Conservation (phyloP, 1,139 yeast species). For the Nakaseomyces bracarensis region DNA sequence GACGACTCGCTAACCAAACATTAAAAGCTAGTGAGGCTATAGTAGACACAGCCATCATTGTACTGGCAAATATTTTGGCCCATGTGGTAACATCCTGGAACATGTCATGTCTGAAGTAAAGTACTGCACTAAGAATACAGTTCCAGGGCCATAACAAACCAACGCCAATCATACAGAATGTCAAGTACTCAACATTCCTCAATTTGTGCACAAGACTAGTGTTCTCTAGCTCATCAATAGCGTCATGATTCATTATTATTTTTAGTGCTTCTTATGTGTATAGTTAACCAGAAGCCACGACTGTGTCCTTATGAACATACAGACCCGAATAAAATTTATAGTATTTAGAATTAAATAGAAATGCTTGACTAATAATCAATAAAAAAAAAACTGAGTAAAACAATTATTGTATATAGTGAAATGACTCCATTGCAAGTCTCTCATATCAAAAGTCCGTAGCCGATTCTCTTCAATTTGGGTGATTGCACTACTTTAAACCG, state of each 20-base stretch:
- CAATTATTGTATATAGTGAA: too few species aligned
- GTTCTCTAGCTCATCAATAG: conserved; percentile 8
- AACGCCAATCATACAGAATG: conserved; percentile 64
- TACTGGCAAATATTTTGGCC: conserved; percentile 60
- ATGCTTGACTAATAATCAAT: too few species aligned
- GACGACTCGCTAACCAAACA: conserved; percentile 59
- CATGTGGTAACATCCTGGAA: conserved; percentile 48
- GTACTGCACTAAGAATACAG: conserved; percentile 77
- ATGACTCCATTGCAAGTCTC: too few species aligned
- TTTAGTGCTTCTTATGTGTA: neutral
- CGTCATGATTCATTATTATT: conserved; percentile 5
- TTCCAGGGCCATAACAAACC: conserved; percentile 97
- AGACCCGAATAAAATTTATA: too few species aligned
- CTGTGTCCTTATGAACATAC: too few species aligned
- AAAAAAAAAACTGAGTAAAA: too few species aligned
- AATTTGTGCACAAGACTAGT: conserved; percentile 15
- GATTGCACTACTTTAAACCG: too few species aligned
- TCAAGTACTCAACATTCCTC: conserved; percentile 41
- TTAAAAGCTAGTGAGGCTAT: conserved; percentile 56
- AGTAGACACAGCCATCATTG: conserved; percentile 87
- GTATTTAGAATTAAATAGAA: too few species aligned
- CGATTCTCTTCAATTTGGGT: too few species aligned
- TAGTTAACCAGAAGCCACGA: too few species aligned
- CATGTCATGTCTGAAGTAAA: conserved; percentile 58
- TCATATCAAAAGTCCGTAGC: too few species aligned